Percentiles rank a stretch among this genome's conserved stretches.
phyloP scores from a whole-genome alignment of 2,329 filamentous ascomycete species.

The Fusarium equiseti region DNA sequence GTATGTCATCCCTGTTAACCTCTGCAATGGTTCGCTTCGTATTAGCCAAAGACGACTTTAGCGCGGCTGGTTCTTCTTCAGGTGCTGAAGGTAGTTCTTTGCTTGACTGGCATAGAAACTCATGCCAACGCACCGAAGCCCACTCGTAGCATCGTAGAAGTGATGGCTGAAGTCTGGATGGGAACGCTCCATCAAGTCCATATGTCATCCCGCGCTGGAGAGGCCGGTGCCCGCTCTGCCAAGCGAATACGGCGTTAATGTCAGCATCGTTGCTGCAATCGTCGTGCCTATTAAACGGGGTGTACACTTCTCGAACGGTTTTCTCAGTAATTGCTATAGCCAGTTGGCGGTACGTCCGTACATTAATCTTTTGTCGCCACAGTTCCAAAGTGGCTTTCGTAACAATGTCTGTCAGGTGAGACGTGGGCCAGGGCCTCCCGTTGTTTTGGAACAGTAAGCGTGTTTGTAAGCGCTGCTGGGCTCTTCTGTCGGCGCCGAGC shows the following conservation, averaged over 20 bases:
- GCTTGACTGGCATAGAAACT: neutral
- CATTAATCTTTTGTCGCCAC: neutral
- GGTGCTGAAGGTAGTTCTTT: too few species aligned
- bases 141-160: neutral
- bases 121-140: neutral
- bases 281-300: neutral
- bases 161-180: neutral
- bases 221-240: neutral
- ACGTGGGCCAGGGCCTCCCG: too few species aligned
- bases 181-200: neutral
- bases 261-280: neutral
- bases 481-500: too few species aligned
- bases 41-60: too few species aligned
- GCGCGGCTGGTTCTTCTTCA: too few species aligned
- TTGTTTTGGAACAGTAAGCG: too few species aligned
- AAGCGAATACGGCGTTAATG: neutral
- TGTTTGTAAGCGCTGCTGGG: too few species aligned
- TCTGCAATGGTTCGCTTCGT: too few species aligned
- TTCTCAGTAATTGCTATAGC: neutral
- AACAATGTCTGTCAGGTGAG: too few species aligned
- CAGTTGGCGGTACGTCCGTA: neutral
- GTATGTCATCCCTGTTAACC: too few species aligned
- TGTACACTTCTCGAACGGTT: neutral
- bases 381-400: too few species aligned
- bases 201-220: neutral